Evolutionary conservation across 805 yeast species (phyloP), one percentile per base, ranked within the genome.

Genomic region (Zygoascus biomembranicola): DNA sequence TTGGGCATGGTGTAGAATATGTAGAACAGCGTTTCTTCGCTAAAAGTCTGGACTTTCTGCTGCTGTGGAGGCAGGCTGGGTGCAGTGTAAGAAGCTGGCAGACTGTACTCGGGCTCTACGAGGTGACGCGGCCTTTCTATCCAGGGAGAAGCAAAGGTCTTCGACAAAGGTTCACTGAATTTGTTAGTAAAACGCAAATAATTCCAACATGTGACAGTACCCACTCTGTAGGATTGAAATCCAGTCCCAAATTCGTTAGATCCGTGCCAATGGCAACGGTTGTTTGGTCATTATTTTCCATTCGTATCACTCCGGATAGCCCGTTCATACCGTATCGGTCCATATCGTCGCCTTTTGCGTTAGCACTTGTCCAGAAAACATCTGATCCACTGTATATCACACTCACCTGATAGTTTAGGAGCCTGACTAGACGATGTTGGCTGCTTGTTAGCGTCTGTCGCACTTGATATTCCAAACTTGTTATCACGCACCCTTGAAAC

Each of bases 1-100:
- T 89, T 82, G 5, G 99, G 96, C 74, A 84, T 89, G 59, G 95
- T 87, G 69, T 94, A 94, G 67, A 94, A 94, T 16, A 94, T 85
- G 69, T 87, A 94, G 66, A 94, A 94, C 43, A 94, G 73, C 0
- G 98, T 94, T 63, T 92, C 97, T 63, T 94, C 98, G 51, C 87
- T 82, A 59, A 92, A 85, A 45, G 64, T 69, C 52, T 69, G 70
- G 44, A 74, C 64, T 59, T 73, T 70, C 43, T 73, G 73, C 60
- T 71, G 76, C 58, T 71, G 76, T 5, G 76, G 75, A 4, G 70
- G 73, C 6, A 73, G 73, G 1, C 70, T 61, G n/a, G 65, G 68
- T 16, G 72, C 74, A n/a, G 57, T 61, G 58, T 75, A 69, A 74
- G 84, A 77, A 16, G 72, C 69, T 2, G 97, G 97, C 44, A 82